Evolutionary conservation across 2,329 filamentous ascomycete species (phyloP), one percentile per base, ranked within the genome.

Genomic region (Pseudocercospora vitis): DNA sequence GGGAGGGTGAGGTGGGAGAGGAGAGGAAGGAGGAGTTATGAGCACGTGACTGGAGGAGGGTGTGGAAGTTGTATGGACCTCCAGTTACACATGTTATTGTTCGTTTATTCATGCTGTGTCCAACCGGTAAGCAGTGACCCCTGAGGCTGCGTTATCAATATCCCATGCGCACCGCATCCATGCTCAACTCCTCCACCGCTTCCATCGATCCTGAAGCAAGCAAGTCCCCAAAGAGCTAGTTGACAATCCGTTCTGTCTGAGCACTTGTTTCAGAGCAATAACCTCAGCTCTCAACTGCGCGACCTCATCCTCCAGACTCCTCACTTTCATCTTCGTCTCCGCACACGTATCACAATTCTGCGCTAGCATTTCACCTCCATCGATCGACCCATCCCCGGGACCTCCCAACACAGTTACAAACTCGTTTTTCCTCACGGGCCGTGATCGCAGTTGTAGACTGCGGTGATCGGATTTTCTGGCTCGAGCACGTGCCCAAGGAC

Each of bases 261-360:
- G 33, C 48, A 61, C 51, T 2, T 59, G 56, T 54, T 63, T 65
- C 40, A 69, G 42, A 8, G 57, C 61, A 16, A 63, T 23, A 1
- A 68, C 58, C 49, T 69, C 65, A 12, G 55, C 61, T 47, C 61
- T 66, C 44, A 69, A 48, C 1, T 57, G 21, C n/a, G 57, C 55
- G 9, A 69, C 60, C 33, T 69, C 65, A 9, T 45, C 48, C 24
- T 67, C 62, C 32, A 68, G 40, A 6, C 8, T 46, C 35, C 53
- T 40, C 3, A 68, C 55, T 35, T 58, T 55, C 2, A 51, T 48
- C 19, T 52, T 59, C 2, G 61, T 61, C 33, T 58, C 49, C 1
- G 46, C 33, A 53, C 62, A 65, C 2, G 39, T 57, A 29, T 51
- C 23, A 21, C 58, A 62, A 14, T 16, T 49, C 29, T 45, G 31